A percentile compares a stretch with the other conserved stretches of the same genome.
Conservation (phyloP, 2,329 filamentous ascomycete species). For the Claviceps fusiformis region DNA sequence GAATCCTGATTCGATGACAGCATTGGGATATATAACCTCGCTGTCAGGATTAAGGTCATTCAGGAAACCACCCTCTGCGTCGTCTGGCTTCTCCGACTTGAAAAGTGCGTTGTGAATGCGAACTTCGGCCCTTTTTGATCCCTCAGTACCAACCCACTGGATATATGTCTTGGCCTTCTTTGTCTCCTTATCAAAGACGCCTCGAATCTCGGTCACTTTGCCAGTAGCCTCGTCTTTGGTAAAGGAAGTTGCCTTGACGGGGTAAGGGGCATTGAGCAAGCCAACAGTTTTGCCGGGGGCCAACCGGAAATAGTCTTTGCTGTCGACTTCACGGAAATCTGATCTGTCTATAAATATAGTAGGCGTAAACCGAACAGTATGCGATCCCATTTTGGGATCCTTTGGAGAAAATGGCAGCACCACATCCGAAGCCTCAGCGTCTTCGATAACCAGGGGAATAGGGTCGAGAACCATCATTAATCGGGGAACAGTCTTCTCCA, state of each 20-base stretch:
- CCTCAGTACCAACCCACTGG: slow-evolving; percentile 68
- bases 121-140: slow-evolving; percentile 55
- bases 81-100: slow-evolving; percentile 70
- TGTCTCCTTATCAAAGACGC: slow-evolving; percentile 52
- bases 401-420: slow-evolving; percentile 75
- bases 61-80: slow-evolving; percentile 66
- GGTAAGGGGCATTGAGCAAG: slow-evolving; percentile 56
- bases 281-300: slow-evolving; percentile 67
- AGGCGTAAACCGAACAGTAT: slow-evolving; percentile 52
- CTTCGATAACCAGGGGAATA: slow-evolving; percentile 68
- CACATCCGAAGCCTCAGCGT: slow-evolving; percentile 48
- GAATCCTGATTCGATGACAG: slow-evolving; percentile 72
- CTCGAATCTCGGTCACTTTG: slow-evolving; percentile 52
- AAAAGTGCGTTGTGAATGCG: slow-evolving; percentile 75
- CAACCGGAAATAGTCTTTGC: slow-evolving; percentile 66
- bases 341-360: slow-evolving; percentile 75
- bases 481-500: slow-evolving; percentile 77
- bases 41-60: slow-evolving; percentile 75
- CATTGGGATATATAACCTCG: slow-evolving; percentile 64
- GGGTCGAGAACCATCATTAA: slow-evolving; percentile 85
- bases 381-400: slow-evolving; percentile 52
- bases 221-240: slow-evolving; percentile 51
- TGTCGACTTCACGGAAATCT: slow-evolving; percentile 66
- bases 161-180: slow-evolving; percentile 71
- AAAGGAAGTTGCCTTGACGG: slow-evolving; percentile 58